These are phyloP conservation scores for Xylariaceae sp. DNA, from an alignment of 2,329 filamentous ascomycete genomes.

Conservation along the genomic window DNA sequence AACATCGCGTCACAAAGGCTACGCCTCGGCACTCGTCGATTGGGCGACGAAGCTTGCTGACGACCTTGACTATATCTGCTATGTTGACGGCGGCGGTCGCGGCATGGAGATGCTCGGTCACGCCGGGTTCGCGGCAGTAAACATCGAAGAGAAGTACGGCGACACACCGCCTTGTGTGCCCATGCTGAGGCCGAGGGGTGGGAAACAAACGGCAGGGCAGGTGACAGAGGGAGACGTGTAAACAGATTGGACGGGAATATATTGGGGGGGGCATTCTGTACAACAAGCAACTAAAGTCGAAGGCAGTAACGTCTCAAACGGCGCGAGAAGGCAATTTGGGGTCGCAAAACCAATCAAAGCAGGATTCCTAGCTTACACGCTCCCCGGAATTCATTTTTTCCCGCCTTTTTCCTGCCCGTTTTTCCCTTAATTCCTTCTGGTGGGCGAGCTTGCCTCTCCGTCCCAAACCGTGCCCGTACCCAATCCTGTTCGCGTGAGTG, in stretches of 20 bases:
- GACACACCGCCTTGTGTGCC: slow-evolving; percentile 26
- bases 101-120: slow-evolving; percentile 26
- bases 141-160: slow-evolving; percentile 24
- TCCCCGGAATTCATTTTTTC: not conserved
- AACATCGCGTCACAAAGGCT: slow-evolving; percentile 20
- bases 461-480: not conserved
- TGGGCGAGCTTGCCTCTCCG: not conserved
- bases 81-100: slow-evolving; percentile 27
- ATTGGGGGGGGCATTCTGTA: slow-evolving; percentile 12
- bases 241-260: slow-evolving; percentile 5
- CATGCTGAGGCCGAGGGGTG: slow-evolving; percentile 23
- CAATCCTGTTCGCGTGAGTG: slow-evolving; percentile 1
- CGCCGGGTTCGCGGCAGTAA: slow-evolving; percentile 24
- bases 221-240: not conserved
- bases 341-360: slow-evolving; percentile 5
- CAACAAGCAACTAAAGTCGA: slow-evolving; percentile 13
- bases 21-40: slow-evolving; percentile 23
- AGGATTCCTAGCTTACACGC: slow-evolving; percentile 18
- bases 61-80: slow-evolving; percentile 23
- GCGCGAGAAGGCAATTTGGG: slow-evolving; percentile 6
- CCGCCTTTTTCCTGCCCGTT: slow-evolving; percentile 1
- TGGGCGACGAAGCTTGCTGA: slow-evolving; percentile 25
- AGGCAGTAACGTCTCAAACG: slow-evolving; percentile 8
- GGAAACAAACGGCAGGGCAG: not conserved
- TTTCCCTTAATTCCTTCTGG: not conserved